Base-by-base conservation (phyloP, 2,329 filamentous ascomycete genomes). In the Albophoma yamanashiensis region DNA sequence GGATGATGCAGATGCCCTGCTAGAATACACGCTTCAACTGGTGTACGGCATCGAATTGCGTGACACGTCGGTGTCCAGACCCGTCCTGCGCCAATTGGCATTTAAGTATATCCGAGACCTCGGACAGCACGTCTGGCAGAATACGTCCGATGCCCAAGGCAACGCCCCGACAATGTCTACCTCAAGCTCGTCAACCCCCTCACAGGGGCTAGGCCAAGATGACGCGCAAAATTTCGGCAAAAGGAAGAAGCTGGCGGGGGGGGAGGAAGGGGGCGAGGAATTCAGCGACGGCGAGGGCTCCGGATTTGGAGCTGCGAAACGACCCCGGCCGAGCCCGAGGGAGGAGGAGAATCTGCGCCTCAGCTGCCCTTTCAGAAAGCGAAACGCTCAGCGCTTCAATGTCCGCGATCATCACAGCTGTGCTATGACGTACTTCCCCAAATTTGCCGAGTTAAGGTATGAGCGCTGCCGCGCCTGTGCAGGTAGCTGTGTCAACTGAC, bases 361-460 rank as follows among this genome's bases (percentile, higher is more conserved):
- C 5, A 76, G 75, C 58, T 79, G 77, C 59, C 77, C 77, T 1
- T 79, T 74, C 47, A 69, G 77, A 39, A 77, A 77, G 64, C 70
- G 76, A 15, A 78, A 79, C 50, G 75, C 77, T 1, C 68, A 70
- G 40, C 72, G 76, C 1, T 79, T 79, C 64, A 79, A 79, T 42
- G 74, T 79, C 52, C 70, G 77, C 4, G 76, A 79, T 52, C 73
- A 78, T 43, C 73, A 78, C 57, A 71, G 70, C 25, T 79, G 77
- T 61, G 75, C 76, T 20, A 75, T 75, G 69, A 76, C 72, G 0
- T 75, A 75, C 39, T 78, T 78, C 43, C 69, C 69, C 8, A 76
- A 76, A 7, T 74, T 78, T 56, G 68, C 73, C 3, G 75, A 76
- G 56, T 61, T 79, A 2, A 72, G 71, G 75, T 76, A 42, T 47